Conservation (phyloP, 1,284 basidiomycete species). For the Leucoagaricus sp. region DNA sequence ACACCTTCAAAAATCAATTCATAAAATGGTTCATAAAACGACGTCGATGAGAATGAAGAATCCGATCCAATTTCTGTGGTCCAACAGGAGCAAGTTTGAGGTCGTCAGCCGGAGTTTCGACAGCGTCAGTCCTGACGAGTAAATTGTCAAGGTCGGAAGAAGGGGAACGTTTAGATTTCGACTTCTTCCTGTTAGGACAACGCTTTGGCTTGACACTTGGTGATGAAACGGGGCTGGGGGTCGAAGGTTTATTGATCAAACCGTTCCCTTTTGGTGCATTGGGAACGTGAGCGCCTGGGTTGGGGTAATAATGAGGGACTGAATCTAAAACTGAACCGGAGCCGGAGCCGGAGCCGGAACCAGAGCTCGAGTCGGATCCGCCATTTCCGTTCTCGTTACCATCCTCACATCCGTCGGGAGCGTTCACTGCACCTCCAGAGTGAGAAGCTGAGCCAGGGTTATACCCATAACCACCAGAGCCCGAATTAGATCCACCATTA, state of each 20-base stretch:
- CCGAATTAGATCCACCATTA: background rate
- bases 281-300: background rate
- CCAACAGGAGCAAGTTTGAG: background rate
- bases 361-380: background rate
- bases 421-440: too few relatives aligned
- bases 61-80: background rate
- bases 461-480: background rate
- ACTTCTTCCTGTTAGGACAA: background rate
- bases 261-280: background rate
- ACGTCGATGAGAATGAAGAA: slow-evolving; percentile 3
- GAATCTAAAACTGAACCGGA: background rate
- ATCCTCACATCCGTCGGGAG: too few relatives aligned
- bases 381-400: too few relatives aligned
- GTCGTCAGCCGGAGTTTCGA: background rate
- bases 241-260: background rate
- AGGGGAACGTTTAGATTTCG: too few relatives aligned
- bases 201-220: background rate
- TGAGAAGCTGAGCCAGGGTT: too few relatives aligned
- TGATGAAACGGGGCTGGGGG: too few relatives aligned
- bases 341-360: slow-evolving; percentile 1
- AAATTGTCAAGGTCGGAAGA: too few relatives aligned
- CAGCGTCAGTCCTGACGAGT: background rate
- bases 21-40: slow-evolving; percentile 1
- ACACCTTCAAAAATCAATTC: too few relatives aligned
- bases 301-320: background rate